phyloP scores from a whole-genome alignment of 176 grass and related monocot species.

The Musa acuminata region DNA sequence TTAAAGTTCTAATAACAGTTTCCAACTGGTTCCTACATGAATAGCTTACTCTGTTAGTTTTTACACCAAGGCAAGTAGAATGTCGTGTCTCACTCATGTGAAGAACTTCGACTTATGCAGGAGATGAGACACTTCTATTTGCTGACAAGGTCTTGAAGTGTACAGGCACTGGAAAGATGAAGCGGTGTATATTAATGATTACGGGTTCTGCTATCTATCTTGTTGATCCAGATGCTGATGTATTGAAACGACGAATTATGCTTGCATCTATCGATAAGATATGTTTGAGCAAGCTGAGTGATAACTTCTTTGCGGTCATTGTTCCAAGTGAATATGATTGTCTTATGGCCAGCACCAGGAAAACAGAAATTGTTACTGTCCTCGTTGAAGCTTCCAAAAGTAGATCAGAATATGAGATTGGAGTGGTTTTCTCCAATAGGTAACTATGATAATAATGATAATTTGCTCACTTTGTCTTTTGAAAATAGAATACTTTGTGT shows the following conservation, averaged over 20 bases:
- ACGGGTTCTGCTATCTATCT: conserved; percentile 12
- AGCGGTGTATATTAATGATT: conserved; percentile 10
- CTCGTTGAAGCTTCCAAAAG: conserved; percentile 21
- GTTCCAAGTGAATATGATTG: conserved; percentile 24
- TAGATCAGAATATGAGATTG: conserved; percentile 20
- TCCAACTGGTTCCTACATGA: no score
- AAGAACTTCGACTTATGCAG: background rate
- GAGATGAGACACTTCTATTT: conserved; percentile 15
- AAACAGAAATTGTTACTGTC: conserved; percentile 22
- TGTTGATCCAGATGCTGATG: conserved; percentile 7
- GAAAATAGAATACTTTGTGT: background rate
- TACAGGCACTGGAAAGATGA: conserved; percentile 20
- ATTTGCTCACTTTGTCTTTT: background rate
- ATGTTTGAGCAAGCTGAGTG: conserved; percentile 28
- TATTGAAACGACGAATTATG: conserved; percentile 10
- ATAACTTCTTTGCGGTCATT: conserved; percentile 21
- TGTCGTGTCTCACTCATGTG: no score
- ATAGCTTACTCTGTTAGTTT: background rate
- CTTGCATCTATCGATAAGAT: conserved; percentile 16
- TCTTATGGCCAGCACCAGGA: conserved; percentile 17
- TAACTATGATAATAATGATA: background rate
- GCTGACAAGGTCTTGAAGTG: conserved; percentile 18
- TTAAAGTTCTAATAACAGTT: no score
- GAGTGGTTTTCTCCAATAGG: conserved; percentile 25
- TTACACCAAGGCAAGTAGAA: background rate